Evolutionary conservation across 2,329 filamentous ascomycete genomes (phyloP).

Genomic region (Microascus cirrosus): DNA sequence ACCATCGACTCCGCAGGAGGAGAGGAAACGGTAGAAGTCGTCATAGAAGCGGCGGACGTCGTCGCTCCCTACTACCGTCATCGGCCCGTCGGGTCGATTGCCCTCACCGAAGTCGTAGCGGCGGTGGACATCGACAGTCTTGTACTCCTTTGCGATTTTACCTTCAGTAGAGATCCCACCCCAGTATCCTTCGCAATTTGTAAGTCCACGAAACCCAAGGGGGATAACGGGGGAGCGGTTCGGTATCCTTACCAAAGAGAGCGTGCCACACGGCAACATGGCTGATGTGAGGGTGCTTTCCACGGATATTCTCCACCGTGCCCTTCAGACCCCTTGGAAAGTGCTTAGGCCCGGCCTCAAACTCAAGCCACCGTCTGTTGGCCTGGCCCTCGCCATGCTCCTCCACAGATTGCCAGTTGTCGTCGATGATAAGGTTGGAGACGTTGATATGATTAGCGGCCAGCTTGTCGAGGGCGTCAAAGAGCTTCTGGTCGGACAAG

Average conservation of each 20-base stretch:
- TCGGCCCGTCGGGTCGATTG: constrained; percentile 46
- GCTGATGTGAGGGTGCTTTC: constrained; percentile 58
- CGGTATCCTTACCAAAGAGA: constrained; percentile 33
- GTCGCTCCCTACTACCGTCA: constrained; percentile 62
- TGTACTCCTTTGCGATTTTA: constrained; percentile 65
- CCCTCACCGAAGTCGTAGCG: constrained; percentile 9
- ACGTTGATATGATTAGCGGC: constrained; percentile 64
- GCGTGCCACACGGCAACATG: constrained; percentile 95
- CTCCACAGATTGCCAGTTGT: constrained; percentile 84
- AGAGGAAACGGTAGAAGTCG: constrained; percentile 83
- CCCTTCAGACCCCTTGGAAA: constrained; percentile 75
- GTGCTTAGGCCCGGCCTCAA: constrained; percentile 69
- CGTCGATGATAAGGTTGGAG: constrained; percentile 84
- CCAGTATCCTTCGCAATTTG: constrained; percentile 57
- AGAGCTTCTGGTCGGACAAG: constrained; percentile 70
- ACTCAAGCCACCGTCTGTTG: constrained; percentile 61
- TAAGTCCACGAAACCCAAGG: background rate
- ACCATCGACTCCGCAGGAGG: constrained; percentile 62
- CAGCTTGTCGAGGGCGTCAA: constrained; percentile 62
- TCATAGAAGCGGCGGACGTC: constrained; percentile 72
- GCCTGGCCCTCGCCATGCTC: constrained; percentile 37
- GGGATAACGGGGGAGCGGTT: background rate
- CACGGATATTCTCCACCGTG: constrained; percentile 57
- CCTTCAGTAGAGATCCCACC: constrained; percentile 71
- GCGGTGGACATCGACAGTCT: constrained; percentile 47